Base-by-base conservation (phyloP, 2,329 filamentous ascomycete species). In the Colletotrichum ledebouriae region DNA sequence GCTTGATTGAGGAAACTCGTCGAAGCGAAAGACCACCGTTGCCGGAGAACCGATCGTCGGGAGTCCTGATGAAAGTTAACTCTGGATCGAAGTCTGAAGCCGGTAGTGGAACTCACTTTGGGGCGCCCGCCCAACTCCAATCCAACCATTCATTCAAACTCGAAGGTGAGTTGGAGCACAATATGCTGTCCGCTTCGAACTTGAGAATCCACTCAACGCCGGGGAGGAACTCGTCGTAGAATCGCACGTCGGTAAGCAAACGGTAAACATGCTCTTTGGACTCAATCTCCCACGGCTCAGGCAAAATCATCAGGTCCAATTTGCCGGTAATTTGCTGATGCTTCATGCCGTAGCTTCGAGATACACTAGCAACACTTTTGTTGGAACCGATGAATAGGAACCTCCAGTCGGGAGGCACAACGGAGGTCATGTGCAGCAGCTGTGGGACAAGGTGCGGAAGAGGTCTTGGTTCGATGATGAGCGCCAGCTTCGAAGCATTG, bases 341-440 rank as follows among this genome's bases (percentile, higher is more conserved):
- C 72, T 83, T 81, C 56, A 84, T 82, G 25, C 84, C 81, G 59
- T 80, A 81, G 63, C 81, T 80, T 47, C 83, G 77, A 25, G 78
- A 79, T 10, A 88, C 76, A 69, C 78, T 80, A 49, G 79, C 76
- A 25, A 84, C 80, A 60, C 84, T 86, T 71, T 81, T 76, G 39
- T 81, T 78, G 37, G 84, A 83, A 59, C 85, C 85, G 70, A 87
- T 79, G 73, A 87, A 86, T 46, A 82, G 81, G 77, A 87, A 86
- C 34, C 81, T 82, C 86, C 86, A 88, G 76, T 87, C 85, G 1
- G 84, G 82, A 4, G 86, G 86, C 2, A 88, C 82, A 22, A 86
- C 83, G 3, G 81, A 76, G 39, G 84, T 82, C 81, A 86, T 85
- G 76, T 86, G 84, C 46, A 86, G 76, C 29, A 86, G 78, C 65